A percentile compares a stretch with the other conserved stretches of the same genome.
These are phyloP conservation scores for Boletus sp. DNA, from an alignment of 768 basidiomycete genomes.

Conservation along the genomic window DNA sequence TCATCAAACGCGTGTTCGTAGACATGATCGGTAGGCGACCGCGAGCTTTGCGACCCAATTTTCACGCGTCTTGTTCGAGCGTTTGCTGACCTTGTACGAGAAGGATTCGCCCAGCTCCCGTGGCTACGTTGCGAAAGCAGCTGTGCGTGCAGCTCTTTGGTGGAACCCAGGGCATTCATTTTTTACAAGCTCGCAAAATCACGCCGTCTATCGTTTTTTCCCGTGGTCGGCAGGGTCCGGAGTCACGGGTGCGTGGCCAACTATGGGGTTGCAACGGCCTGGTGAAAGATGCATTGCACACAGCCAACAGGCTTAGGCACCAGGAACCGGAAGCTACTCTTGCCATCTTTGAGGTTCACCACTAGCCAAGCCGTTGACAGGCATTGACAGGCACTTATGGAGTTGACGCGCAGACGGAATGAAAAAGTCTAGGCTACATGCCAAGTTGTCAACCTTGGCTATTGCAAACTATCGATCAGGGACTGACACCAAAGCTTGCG, in stretches of 20 bases:
- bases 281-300: conserved; percentile 10
- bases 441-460: neutral
- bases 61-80: neutral
- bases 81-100: neutral
- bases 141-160: neutral
- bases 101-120: neutral
- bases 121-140: neutral
- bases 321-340: conserved; percentile 16
- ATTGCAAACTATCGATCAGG: neutral
- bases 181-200: neutral
- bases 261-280: conserved; percentile 9
- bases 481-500: neutral
- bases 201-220: neutral
- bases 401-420: conserved; percentile 3
- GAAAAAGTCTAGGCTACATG: neutral
- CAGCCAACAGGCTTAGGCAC: conserved; percentile 21
- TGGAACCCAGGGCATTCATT: neutral
- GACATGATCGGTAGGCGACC: conserved; percentile 7
- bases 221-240: neutral
- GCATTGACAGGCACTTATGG: neutral
- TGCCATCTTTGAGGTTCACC: neutral
- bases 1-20: conserved; percentile 22
- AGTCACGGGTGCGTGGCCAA: conserved; percentile 9
- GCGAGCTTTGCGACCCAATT: neutral
- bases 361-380: neutral